phyloP scores from a whole-genome alignment of 352 stramenopile genomes.

The Phytophthora fragariae region DNA sequence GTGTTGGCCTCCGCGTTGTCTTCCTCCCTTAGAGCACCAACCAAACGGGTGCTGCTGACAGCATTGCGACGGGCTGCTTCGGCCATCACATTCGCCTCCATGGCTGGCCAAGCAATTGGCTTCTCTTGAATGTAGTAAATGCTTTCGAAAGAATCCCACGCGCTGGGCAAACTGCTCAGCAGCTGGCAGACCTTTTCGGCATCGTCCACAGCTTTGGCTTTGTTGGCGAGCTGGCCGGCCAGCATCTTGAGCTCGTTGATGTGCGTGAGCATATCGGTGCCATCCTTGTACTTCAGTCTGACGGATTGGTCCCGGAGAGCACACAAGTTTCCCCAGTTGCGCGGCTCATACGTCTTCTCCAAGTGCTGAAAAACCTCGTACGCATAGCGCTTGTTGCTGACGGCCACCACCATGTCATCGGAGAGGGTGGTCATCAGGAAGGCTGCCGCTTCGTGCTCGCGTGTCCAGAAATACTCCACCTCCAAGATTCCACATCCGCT shows the following conservation, averaged over 20 bases:
- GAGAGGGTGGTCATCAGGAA: conserved; percentile 19
- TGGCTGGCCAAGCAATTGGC: conserved; percentile 6
- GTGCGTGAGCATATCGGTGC: conserved; percentile 8
- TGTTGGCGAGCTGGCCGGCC: neutral
- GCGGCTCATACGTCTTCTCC: conserved; percentile 16
- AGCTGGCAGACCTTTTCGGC: conserved; percentile 13
- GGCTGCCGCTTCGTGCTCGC: conserved; percentile 9
- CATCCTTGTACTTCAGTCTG: conserved; percentile 9
- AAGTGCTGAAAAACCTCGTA: conserved; percentile 21
- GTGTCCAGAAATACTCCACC: conserved; percentile 12
- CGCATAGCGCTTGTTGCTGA: conserved; percentile 9
- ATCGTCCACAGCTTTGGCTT: conserved; percentile 11
- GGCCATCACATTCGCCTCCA: conserved; percentile 14
- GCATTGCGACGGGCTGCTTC: conserved; percentile 2
- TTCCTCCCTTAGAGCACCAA: neutral
- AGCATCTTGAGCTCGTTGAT: conserved; percentile 6
- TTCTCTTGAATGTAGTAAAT: conserved; percentile 26
- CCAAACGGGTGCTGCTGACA: neutral
- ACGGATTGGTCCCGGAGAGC: conserved; percentile 16
- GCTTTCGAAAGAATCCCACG: conserved; percentile 18
- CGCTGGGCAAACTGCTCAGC: neutral
- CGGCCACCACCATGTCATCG: conserved; percentile 14
- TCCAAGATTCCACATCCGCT: neutral
- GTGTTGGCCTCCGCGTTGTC: conserved; percentile 4
- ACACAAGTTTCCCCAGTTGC: conserved; percentile 20